Evolutionary conservation across 164 flowering plant genomes (phyloP), one percentile per base, ranked within the genome.

Genomic region (Annona squamosa): DNA sequence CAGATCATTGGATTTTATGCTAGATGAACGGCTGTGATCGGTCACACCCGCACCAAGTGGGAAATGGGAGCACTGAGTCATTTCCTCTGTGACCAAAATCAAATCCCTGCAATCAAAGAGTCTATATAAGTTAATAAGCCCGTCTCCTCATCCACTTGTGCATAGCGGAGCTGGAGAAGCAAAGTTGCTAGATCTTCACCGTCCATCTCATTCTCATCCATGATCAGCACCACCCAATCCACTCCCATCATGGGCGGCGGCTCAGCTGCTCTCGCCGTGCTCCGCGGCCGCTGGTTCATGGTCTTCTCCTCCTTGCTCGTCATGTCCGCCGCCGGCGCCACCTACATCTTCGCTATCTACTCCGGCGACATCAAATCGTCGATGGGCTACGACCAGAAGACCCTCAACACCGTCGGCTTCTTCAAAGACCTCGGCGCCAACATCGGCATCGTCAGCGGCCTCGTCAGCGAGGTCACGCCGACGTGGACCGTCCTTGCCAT

Each of bases 361-460:
- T 91, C 93, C 16, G 43, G 26, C 46, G 88, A 70, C 65, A 77
- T 91, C 17, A 89, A 88, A 69, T 5, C 74, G 0, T 65, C 87
- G 1, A 67, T 89, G 37, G 87, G 83, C 46, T 91, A 89, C 61
- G 89, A 89, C 75, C 97, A 91, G 72, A 79, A 87, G 3, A 90
- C 91, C 5, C 82, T 90, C 44, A 90, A 90, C 72, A 68, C 88
- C n/a, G 46, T 91, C 2, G 78, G 92, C 74, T 85, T 88, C 78
- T 91, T 82, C 85, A 91, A 91, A 61, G 97, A 90, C 83, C 52
- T 91, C 59, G 94, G 97, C 1, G 88, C 81, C 44, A 89, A 88
- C 71, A 81, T 88, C 4, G 95, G 91, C 2, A 42, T 92, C 63
- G 9, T 89, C 0, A 71, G 92, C 7, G 97, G 93, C 3, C 85